These are phyloP conservation scores for Picea abies DNA, from an alignment of 83 land plant genomes.

Conservation along the genomic window DNA sequence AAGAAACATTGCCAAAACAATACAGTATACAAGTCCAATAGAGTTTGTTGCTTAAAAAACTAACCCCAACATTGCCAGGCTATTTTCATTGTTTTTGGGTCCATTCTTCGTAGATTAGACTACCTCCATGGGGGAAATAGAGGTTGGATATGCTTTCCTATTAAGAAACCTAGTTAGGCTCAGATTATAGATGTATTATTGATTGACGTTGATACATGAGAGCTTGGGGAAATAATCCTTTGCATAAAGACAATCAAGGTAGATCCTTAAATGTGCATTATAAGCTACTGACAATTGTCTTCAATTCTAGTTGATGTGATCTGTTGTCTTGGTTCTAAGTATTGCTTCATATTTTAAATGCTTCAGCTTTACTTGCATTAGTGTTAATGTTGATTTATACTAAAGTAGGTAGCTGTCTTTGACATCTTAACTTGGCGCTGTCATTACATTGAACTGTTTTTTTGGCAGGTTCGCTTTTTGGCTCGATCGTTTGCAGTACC, in stretches of 20 bases:
- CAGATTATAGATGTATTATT: neutral
- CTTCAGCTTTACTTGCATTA: neutral
- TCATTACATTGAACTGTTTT: neutral
- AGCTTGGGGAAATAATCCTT: neutral
- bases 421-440: neutral
- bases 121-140: neutral
- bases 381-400: neutral
- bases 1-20: neutral
- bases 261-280: neutral
- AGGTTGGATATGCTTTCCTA: neutral
- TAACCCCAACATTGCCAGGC: neutral
- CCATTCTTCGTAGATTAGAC: neutral
- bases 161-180: neutral
- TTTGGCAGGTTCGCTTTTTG: constrained; percentile 90
- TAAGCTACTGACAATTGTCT: neutral
- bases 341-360: neutral
- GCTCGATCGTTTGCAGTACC: constrained; percentile 95
- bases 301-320: neutral
- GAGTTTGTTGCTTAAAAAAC: neutral
- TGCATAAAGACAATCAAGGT: constrained; percentile 4
- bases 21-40: neutral
- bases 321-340: neutral
- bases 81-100: neutral
- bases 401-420: neutral
- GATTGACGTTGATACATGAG: neutral